Conservation (phyloP, 2,329 filamentous ascomycete genomes). For the Neobulgaria alba region DNA sequence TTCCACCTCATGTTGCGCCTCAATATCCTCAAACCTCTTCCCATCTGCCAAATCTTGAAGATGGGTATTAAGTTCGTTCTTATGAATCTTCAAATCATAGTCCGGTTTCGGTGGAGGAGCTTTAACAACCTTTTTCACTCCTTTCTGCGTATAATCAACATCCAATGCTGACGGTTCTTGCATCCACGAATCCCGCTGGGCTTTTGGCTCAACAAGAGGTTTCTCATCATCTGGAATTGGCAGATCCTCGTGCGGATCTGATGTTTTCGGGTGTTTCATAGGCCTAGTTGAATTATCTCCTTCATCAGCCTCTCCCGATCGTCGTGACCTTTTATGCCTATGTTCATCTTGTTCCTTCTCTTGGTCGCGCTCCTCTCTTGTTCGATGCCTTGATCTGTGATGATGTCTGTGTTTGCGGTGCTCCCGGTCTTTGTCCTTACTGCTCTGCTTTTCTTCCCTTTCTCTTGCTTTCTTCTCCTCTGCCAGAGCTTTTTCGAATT, state of each 20-base stretch:
- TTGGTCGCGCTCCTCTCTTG: not conserved
- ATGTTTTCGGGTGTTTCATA: slow-evolving; percentile 32
- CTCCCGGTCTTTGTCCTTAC: slow-evolving; percentile 35
- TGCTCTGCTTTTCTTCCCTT: slow-evolving; percentile 36
- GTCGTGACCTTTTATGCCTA: slow-evolving; percentile 46
- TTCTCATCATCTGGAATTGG: slow-evolving; percentile 44
- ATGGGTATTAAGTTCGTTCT: slow-evolving; percentile 72
- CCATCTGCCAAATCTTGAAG: slow-evolving; percentile 50
- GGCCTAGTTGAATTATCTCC: slow-evolving; percentile 24
- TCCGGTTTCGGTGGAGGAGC: slow-evolving; percentile 23
- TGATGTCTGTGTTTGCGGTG: slow-evolving; percentile 28
- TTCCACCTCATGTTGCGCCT: slow-evolving; percentile 52
- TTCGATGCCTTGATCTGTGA: slow-evolving; percentile 25
- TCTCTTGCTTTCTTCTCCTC: slow-evolving; percentile 51
- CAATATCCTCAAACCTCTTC: slow-evolving; percentile 41
- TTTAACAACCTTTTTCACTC: slow-evolving; percentile 45
- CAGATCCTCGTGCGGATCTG: slow-evolving; percentile 42
- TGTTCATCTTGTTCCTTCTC: slow-evolving; percentile 22
- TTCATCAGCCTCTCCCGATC: slow-evolving; percentile 31
- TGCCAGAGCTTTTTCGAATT: slow-evolving; percentile 72
- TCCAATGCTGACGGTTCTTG: slow-evolving; percentile 73
- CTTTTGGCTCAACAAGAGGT: slow-evolving; percentile 17
- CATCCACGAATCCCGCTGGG: slow-evolving; percentile 87
- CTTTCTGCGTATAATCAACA: slow-evolving; percentile 70
- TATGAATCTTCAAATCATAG: slow-evolving; percentile 46